Evolutionary conservation across 495 filamentous ascomycete genomes (phyloP), one percentile per base, ranked within the genome.

Genomic region (Neurospora sp.): DNA sequence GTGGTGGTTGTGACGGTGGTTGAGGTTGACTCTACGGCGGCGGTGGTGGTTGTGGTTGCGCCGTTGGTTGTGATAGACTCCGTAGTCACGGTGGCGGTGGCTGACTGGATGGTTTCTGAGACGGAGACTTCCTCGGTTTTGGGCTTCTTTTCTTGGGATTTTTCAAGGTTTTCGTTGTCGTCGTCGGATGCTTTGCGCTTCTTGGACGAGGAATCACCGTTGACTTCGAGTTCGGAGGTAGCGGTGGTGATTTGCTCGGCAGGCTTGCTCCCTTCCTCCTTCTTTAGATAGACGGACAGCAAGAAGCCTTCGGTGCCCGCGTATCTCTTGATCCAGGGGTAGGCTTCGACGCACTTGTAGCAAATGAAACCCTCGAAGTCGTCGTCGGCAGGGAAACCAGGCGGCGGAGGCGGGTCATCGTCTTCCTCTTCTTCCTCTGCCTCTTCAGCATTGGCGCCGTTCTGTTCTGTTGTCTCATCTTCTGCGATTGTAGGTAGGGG

Each of bases 281-380:
- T 78, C 71, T 81, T 81, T 42, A 78, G 39, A 72, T 82, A 85
- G 0, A 96, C 90, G 0, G 94, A 87, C 4, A 89, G 87, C 5
- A 98, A 83, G 77, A 99, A 98, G 4, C 94, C 94, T 3, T 87
- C 79, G 0, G 91, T 88, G 5, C 92, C 92, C n/a, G 93, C 94
- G 77, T 98, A 98, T 72, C 86, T 83, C 83, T 94, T 96, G 77
- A 99, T 90, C 96, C 95, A 99, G 0, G 94, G 94, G 77, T 92
- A 89, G 1, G 92, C 89, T 35, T 95, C 91, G 40, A 96, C 86
- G 76, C 96, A 99, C 79, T 96, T 94, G 85, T 94, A 97, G 84
- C 96, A 99, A 69, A 99, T 88, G 77, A 98, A 92, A 38, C 89
- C 87, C 11, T 94, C 92, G 77, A 98, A 99, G 69, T 91, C 89